A percentile compares a stretch with the other conserved stretches of the same genome.
Conservation (phyloP, 176 grass and related monocot species). For the Triticum aestivum region DNA sequence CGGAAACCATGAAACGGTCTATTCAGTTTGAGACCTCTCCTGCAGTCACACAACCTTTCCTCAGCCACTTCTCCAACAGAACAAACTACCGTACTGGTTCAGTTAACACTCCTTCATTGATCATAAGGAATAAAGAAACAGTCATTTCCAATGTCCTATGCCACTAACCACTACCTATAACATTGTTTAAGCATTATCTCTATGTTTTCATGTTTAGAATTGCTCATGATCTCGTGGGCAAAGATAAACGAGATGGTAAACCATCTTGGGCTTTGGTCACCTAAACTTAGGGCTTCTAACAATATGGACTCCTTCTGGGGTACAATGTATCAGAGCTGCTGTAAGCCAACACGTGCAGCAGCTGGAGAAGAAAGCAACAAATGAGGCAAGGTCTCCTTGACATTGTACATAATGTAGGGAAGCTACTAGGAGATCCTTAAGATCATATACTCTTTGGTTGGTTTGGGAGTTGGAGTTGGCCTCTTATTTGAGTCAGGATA, state of each 20-base stretch:
- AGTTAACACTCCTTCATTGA: neutral
- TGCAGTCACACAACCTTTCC: neutral
- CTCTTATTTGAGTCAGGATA: neutral
- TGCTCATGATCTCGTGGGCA: neutral
- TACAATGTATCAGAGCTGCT: neutral
- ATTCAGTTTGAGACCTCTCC: neutral
- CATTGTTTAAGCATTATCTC: neutral
- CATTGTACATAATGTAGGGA: neutral
- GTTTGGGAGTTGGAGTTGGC: neutral
- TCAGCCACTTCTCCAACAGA: neutral
- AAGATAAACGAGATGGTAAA: conserved; percentile 6
- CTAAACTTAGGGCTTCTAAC: neutral
- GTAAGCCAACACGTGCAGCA: neutral
- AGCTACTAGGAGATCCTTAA: neutral
- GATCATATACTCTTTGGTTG: neutral
- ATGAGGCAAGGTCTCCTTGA: neutral
- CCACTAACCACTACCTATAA: neutral
- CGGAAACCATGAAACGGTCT: neutral
- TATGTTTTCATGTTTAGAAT: neutral
- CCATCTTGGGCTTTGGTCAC: neutral
- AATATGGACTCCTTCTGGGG: neutral
- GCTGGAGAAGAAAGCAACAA: neutral
- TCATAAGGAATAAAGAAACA: neutral
- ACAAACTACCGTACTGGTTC: no score
- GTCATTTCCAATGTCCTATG: neutral